Evolutionary conservation across 192 early-diverging fungal species (phyloP), one percentile per base, ranked within the genome.

Genomic region (Spizellomyces sp.): DNA sequence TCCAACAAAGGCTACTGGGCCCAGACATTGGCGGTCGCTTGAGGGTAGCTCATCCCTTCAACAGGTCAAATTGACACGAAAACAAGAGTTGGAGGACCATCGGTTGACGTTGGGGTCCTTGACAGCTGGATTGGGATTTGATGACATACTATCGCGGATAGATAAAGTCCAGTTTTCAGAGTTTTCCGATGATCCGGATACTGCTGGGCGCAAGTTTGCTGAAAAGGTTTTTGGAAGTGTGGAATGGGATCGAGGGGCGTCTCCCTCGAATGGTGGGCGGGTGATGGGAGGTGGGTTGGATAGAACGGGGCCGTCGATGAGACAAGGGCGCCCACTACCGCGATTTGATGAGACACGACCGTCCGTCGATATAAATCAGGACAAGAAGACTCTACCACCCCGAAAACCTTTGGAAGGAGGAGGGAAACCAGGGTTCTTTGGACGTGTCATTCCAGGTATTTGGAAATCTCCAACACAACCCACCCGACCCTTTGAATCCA

Each of bases 81-180:
- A 15, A 61, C 22, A 15, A 17, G 36, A 61, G 14, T 14, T 14
- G 14, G 36, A 65, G 17, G 47, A 58, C 22, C 70, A 72, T 72
- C 70, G 70, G 19, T 57, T 72, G 62, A 72, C 70, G 10, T 58
- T 72, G 19, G 70, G 70, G n/a, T 46, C 61, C 6, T 9, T 72
- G 12, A 22, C 70, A 8, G n/a, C 70, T 12, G 62, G 36, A 6
- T 42, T 27, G 48, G 70, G 50, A 42, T 63, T 72, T 45, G 21
- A n/a, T 17, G 70, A 72, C 41, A 19, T 72, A 52, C 27, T 72
- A 8, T 22, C 70, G 8, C 61, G 62, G 9, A 52, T 72, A 42
- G 70, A 72, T 47, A 45, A 22, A 15, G 17, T 63, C 14, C 15
- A 64, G 22, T 52, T 72, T 22, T 43, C 17, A 42, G 48, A n/a